Conservation (phyloP, 306 rosid species). For the Fragaria iinumae region DNA sequence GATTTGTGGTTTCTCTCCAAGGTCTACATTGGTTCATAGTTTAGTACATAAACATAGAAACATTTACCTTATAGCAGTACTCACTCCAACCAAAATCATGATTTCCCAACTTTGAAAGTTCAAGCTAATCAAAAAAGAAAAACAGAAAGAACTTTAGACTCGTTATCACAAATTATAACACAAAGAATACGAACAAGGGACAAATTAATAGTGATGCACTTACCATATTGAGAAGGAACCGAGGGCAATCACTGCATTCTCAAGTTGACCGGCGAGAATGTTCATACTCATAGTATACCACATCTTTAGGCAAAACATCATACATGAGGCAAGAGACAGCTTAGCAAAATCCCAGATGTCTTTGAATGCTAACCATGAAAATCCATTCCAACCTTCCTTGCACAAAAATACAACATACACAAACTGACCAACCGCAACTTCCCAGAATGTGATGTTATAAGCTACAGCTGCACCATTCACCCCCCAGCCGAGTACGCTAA, state of each 20-base stretch:
- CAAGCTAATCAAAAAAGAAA: conserved; percentile 10
- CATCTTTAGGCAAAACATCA: conserved; percentile 61
- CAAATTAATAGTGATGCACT: conserved; percentile 1
- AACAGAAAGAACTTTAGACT: not conserved
- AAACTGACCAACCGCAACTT: conserved; percentile 44
- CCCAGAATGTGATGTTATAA: conserved; percentile 53
- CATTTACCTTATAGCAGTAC: conserved; percentile 19
- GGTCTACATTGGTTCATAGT: not conserved
- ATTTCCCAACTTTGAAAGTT: conserved; percentile 18
- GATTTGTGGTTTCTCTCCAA: too few species aligned
- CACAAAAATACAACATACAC: conserved; percentile 55
- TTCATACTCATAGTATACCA: conserved; percentile 28
- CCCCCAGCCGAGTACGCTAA: conserved; percentile 45
- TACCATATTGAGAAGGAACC: conserved; percentile 50
- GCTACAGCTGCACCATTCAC: conserved; percentile 57
- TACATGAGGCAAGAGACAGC: conserved; percentile 62
- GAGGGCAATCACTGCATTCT: conserved; percentile 41
- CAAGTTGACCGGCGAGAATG: conserved; percentile 34
- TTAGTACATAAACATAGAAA: not conserved
- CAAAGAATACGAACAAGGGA: not conserved
- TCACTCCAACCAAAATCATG: conserved; percentile 19
- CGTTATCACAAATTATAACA: not conserved
- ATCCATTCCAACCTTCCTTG: conserved; percentile 60
- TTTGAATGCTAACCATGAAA: conserved; percentile 49
- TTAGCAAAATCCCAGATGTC: conserved; percentile 59